phyloP scores from a whole-genome alignment of 2,329 filamentous ascomycete genomes.

The Diaporthe humulicola region DNA sequence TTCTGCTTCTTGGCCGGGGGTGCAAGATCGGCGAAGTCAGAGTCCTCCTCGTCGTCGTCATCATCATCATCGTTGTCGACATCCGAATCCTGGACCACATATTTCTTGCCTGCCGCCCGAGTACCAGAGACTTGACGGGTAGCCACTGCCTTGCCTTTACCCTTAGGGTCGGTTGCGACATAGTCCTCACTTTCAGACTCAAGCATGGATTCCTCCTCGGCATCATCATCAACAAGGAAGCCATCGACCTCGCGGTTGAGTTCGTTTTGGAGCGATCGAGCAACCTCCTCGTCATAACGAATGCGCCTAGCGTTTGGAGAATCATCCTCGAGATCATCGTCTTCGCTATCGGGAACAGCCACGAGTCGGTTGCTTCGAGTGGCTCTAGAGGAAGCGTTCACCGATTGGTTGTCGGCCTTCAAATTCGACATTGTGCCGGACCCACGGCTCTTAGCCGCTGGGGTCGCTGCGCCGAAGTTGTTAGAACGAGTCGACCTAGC shows the following conservation, averaged over 20 bases:
- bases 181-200: constrained; percentile 33
- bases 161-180: constrained; percentile 29
- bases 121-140: background rate
- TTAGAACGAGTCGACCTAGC: constrained; percentile 41
- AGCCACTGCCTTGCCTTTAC: constrained; percentile 38
- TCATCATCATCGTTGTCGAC: constrained; percentile 45
- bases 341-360: constrained; percentile 58
- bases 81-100: constrained; percentile 27
- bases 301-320: constrained; percentile 65
- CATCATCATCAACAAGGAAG: constrained; percentile 42
- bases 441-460: constrained; percentile 40
- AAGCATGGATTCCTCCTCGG: constrained; percentile 20
- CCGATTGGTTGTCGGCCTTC: constrained; percentile 43
- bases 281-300: constrained; percentile 65
- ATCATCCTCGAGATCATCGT: constrained; percentile 55
- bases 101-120: constrained; percentile 19
- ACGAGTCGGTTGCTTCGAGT: constrained; percentile 59
- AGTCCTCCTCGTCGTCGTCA: constrained; percentile 43
- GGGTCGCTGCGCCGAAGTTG: constrained; percentile 53
- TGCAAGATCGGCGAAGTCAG: constrained; percentile 24
- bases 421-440: constrained; percentile 60
- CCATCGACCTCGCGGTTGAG: constrained; percentile 36
- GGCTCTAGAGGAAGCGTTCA: constrained; percentile 53
- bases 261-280: constrained; percentile 68
- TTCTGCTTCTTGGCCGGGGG: constrained; percentile 38